phyloP scores from a whole-genome alignment of 2,329 filamentous ascomycete genomes.

The Colletotrichum liaoningense region DNA sequence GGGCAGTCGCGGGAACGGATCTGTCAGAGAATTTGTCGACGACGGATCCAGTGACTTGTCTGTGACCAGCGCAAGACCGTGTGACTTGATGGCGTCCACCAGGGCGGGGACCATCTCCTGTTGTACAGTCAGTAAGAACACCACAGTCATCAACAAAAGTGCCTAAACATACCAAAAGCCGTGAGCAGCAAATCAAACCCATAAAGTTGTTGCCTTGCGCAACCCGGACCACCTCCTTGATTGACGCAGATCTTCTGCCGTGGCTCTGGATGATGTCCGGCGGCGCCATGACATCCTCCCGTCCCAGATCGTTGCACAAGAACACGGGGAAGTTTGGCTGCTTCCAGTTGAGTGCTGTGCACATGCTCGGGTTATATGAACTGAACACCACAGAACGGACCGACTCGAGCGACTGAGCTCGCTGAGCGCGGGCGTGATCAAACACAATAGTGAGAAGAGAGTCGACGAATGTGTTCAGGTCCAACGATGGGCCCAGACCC shows the following conservation, averaged over 20 bases:
- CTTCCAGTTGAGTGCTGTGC: constrained; percentile 98
- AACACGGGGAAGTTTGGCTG: constrained; percentile 98
- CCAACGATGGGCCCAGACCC: constrained; percentile 78
- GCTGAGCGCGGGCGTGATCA: constrained; percentile 81
- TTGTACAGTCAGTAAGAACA: constrained; percentile 33
- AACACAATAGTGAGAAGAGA: constrained; percentile 87
- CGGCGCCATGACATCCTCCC: constrained; percentile 59
- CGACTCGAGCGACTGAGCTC: constrained; percentile 74
- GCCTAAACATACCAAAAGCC: constrained; percentile 76
- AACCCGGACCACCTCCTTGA: constrained; percentile 94
- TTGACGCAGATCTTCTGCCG: constrained; percentile 81
- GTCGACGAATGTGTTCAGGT: constrained; percentile 90
- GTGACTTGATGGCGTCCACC: constrained; percentile 92
- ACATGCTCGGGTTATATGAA: constrained; percentile 90
- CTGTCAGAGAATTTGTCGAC: constrained; percentile 52
- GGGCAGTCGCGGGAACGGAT: constrained; percentile 72
- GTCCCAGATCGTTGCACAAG: constrained; percentile 90
- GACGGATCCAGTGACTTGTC: constrained; percentile 78
- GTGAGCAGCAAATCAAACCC: constrained; percentile 91
- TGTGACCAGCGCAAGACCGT: constrained; percentile 90
- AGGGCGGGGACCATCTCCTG: constrained; percentile 94
- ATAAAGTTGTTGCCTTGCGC: constrained; percentile 98
- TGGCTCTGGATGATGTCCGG: constrained; percentile 60
- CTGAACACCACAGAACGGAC: constrained; percentile 93
- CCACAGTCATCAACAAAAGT: not conserved